A percentile compares a stretch with the other conserved stretches of the same genome.
Conservation (phyloP, 1,139 yeast genomes). For the Hansenula sp. region DNA sequence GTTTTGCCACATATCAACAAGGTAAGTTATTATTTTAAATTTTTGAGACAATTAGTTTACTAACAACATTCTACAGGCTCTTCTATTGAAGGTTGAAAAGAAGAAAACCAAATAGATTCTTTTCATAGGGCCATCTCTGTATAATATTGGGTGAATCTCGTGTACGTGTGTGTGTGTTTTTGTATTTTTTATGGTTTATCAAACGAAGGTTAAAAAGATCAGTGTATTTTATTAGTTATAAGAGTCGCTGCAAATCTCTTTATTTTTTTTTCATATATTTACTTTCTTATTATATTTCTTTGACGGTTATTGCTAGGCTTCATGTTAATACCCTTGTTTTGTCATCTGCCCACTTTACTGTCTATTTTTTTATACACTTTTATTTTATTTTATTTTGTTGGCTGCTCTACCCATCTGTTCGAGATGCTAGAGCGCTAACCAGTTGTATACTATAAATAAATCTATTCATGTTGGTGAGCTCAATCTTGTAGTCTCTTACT, state of each 20-base stretch:
- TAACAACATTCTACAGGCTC: conserved; percentile 37
- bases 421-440: too few species aligned
- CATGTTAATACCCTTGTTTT: too few species aligned
- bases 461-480: too few species aligned
- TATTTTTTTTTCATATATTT: conserved; percentile 5
- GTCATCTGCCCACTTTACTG: too few species aligned
- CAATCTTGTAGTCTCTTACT: too few species aligned
- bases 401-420: too few species aligned
- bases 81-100: conserved; percentile 88
- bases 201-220: neutral
- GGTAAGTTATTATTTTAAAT: conserved; percentile 18
- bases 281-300: too few species aligned
- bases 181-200: neutral
- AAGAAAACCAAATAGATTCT: conserved; percentile 38
- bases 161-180: neutral
- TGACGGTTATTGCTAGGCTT: too few species aligned
- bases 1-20: conserved; percentile 97
- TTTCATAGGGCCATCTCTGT: neutral
- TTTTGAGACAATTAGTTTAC: neutral
- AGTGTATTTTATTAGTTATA: neutral
- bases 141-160: neutral
- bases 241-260: too few species aligned
- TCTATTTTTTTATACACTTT: too few species aligned
- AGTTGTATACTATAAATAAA: too few species aligned
- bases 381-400: too few species aligned